Evolutionary conservation across 139 green algal genomes (phyloP).

Genomic region (Micromonas pusilla): DNA sequence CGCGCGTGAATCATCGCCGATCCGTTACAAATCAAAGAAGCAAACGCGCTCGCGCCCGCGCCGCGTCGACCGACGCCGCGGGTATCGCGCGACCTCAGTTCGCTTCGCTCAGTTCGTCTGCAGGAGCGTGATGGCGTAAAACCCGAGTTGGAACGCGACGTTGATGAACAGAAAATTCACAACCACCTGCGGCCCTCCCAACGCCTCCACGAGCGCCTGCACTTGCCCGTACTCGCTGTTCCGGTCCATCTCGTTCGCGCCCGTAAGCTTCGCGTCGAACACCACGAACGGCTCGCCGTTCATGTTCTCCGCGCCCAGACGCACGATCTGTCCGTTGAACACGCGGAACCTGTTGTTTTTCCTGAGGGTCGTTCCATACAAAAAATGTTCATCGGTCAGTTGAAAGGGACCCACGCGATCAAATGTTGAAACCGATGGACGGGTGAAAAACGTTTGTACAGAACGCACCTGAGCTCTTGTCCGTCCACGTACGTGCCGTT

Average conservation of each 20-base stretch:
- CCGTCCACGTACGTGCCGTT: slow-evolving; percentile 60
- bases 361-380: too few species aligned
- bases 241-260: slow-evolving; percentile 19
- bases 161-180: slow-evolving; percentile 24
- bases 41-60: too few species aligned
- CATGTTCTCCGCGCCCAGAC: slow-evolving; percentile 15
- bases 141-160: slow-evolving; percentile 1
- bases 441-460: too few species aligned
- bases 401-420: too few species aligned
- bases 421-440: too few species aligned
- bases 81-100: too few species aligned
- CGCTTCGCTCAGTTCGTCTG: background rate
- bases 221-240: slow-evolving; percentile 20
- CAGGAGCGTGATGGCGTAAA: background rate
- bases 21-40: too few species aligned
- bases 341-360: slow-evolving; percentile 3
- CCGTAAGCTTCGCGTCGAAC: background rate
- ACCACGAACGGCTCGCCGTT: slow-evolving; percentile 6
- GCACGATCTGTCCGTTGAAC: background rate
- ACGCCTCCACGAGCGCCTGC: slow-evolving; percentile 5
- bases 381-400: too few species aligned
- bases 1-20: too few species aligned
- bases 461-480: slow-evolving; percentile 45
- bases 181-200: slow-evolving; percentile 7
- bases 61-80: too few species aligned